A percentile compares a stretch with the other conserved stretches of the same genome.
Evolutionary conservation across 768 basidiomycete species (phyloP).

Genomic region (Hygrophorus pudorinus): DNA sequence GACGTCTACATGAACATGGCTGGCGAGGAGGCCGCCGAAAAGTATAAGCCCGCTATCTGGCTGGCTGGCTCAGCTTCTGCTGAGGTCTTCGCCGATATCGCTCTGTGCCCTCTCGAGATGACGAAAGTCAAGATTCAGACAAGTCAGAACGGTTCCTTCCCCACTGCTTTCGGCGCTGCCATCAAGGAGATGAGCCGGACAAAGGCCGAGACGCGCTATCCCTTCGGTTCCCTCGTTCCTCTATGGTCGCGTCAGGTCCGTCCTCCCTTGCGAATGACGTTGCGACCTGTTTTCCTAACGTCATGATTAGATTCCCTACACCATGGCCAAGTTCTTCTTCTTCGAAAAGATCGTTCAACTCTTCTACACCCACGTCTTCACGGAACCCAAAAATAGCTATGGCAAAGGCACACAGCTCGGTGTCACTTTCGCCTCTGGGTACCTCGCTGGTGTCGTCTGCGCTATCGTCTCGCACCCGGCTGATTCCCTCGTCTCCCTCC

Average conservation of each 20-base stretch:
- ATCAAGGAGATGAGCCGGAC: slow-evolving; percentile 58
- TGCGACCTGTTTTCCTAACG: background rate
- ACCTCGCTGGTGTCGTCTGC: slow-evolving; percentile 92
- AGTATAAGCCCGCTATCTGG: slow-evolving; percentile 90
- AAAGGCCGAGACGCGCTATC: slow-evolving; percentile 67
- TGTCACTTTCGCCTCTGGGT: slow-evolving; percentile 83
- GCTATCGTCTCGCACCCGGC: slow-evolving; percentile 96
- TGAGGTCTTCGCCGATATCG: slow-evolving; percentile 93
- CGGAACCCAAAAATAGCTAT: slow-evolving; percentile 68
- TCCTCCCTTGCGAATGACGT: background rate
- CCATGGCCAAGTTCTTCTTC: slow-evolving; percentile 99
- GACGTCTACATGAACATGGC: slow-evolving; percentile 84
- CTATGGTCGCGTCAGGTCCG: slow-evolving; percentile 82
- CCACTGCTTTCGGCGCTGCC: slow-evolving; percentile 62
- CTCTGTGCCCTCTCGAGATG: slow-evolving; percentile 93
- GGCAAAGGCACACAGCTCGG: slow-evolving; percentile 79
- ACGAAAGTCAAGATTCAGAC: slow-evolving; percentile 90
- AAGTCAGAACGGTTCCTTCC: slow-evolving; percentile 66
- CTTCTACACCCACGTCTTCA: slow-evolving; percentile 85
- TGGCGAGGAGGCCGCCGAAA: slow-evolving; percentile 68
- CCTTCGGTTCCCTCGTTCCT: slow-evolving; percentile 77
- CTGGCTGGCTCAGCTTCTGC: slow-evolving; percentile 89
- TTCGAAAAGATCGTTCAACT: slow-evolving; percentile 81
- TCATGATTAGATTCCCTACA: slow-evolving; percentile 75
- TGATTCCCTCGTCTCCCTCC: slow-evolving; percentile 86